Conservation (phyloP, 306 rosid genomes). For the Cajanus cajan region DNA sequence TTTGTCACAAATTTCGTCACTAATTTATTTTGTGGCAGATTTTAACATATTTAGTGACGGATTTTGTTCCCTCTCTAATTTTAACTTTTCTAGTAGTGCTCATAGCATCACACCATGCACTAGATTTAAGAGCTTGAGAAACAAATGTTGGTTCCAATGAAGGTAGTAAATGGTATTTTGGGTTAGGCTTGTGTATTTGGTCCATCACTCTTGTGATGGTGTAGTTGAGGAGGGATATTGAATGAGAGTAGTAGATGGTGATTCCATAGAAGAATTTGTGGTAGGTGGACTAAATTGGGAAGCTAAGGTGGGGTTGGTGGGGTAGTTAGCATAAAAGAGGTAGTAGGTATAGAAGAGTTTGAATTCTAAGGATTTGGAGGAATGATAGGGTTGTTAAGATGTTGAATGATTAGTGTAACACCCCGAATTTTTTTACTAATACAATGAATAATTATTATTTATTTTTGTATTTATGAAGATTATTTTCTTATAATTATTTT, state of each 20-base stretch:
- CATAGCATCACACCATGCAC: too few relatives aligned
- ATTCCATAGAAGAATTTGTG: neutral
- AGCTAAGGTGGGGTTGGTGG: neutral
- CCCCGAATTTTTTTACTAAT: too few relatives aligned
- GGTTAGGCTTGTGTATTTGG: neutral
- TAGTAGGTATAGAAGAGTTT: neutral
- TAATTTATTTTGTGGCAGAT: too few relatives aligned
- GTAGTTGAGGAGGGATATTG: too few relatives aligned
- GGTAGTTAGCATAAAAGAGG: neutral
- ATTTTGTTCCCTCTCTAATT: too few relatives aligned
- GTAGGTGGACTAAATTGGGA: neutral
- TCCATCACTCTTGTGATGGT: neutral
- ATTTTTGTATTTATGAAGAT: too few relatives aligned
- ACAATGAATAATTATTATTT: too few relatives aligned
- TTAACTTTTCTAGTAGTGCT: too few relatives aligned
- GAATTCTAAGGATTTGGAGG: neutral
- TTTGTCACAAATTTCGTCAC: too few relatives aligned
- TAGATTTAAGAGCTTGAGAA: too few relatives aligned
- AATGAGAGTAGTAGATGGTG: neutral
- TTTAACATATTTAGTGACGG: too few relatives aligned
- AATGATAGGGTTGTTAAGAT: neutral
- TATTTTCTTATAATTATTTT: too few relatives aligned
- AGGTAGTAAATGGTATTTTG: neutral
- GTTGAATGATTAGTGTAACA: neutral
- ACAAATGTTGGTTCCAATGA: neutral